Base-by-base conservation (phyloP, 2,329 filamentous ascomycete genomes). In the Thermochaetoides dissita region DNA sequence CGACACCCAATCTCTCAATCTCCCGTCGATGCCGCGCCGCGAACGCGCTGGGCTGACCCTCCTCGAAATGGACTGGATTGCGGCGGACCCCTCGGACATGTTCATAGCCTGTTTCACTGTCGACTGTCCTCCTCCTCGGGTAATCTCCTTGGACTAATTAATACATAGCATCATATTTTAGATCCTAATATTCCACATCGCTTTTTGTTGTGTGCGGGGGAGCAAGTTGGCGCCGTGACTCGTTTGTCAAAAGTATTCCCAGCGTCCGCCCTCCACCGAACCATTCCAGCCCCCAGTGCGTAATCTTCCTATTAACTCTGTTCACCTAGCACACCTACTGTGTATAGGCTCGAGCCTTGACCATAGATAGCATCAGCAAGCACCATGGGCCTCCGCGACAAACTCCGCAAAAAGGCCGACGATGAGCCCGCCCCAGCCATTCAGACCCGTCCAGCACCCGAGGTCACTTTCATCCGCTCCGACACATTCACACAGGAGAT, bases 391-490 rank as follows among this genome's bases (percentile, higher is more conserved):
- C 57, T 76, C 43, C 68, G 67, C 50, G 69, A 72, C 49, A 59
- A 71, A 51, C 57, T 76, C 40, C 69, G 64, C 59, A 75, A 72
- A 57, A 74, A 72, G 58, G 64, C 72, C 45, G 60, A 60, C 40
- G 60, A 63, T 10, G 56, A 60, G 46, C 53, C 60, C 47, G 59
- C 61, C 46, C 17, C 17, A 24, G 17, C 17, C 17, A 5, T 24
- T 24, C 17, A 24, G 17, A 59, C 63, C 12, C 53, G 62, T 40
- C 52, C 59, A 36, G 58, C 68, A 1, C 79, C 81, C 44, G 78
- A 84, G 52, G 86, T 95, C 65, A 85, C 72, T 49, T 86, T 95
- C 64, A 72, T 91, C 55, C 81, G 87, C 47, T 81, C 84, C 50
- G 89, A 94, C 57, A 94, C 88, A 1, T 64, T 78, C 50, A 78